These are phyloP conservation scores for Leccinum pellstonianum DNA, from an alignment of 768 basidiomycete species.

Conservation along the genomic window DNA sequence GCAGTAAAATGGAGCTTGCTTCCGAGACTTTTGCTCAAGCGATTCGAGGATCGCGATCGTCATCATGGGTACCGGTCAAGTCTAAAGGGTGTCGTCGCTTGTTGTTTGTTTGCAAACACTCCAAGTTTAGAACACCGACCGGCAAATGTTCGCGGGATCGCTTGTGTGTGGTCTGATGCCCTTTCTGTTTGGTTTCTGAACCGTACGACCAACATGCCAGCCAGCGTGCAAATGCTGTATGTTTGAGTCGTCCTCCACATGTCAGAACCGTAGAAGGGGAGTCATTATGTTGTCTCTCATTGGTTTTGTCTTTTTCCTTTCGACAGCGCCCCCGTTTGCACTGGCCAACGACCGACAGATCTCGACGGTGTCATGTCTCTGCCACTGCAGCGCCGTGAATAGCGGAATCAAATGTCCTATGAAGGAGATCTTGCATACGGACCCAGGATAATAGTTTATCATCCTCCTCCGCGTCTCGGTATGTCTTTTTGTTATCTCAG, in stretches of 20 bases:
- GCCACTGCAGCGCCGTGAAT: slow-evolving; percentile 14
- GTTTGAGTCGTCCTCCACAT: background rate
- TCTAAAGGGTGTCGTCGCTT: slow-evolving; percentile 30
- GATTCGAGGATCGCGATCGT: slow-evolving; percentile 30
- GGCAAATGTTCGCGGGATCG: slow-evolving; percentile 35
- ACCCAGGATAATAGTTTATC: background rate
- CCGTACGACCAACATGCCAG: background rate
- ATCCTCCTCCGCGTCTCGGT: background rate
- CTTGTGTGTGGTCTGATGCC: background rate
- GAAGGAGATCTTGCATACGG: background rate
- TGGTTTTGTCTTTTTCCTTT: background rate
- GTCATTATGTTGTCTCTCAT: background rate
- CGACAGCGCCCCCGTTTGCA: slow-evolving; percentile 1
- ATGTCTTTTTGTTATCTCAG: background rate
- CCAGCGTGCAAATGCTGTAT: background rate
- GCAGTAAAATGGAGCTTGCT: slow-evolving; percentile 25
- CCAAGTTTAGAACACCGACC: slow-evolving; percentile 21
- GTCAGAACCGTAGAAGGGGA: background rate
- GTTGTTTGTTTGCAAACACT: slow-evolving; percentile 7
- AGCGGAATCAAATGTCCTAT: slow-evolving; percentile 3
- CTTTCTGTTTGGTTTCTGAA: slow-evolving; percentile 1
- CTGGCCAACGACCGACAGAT: slow-evolving; percentile 1
- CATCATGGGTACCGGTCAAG: slow-evolving; percentile 15
- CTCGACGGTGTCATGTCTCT: slow-evolving; percentile 12
- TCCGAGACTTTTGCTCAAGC: slow-evolving; percentile 24